A percentile compares a stretch with the other conserved stretches of the same genome.
Evolutionary conservation across 352 stramenopile species (phyloP).

Genomic region (Globisporangium lucens): DNA sequence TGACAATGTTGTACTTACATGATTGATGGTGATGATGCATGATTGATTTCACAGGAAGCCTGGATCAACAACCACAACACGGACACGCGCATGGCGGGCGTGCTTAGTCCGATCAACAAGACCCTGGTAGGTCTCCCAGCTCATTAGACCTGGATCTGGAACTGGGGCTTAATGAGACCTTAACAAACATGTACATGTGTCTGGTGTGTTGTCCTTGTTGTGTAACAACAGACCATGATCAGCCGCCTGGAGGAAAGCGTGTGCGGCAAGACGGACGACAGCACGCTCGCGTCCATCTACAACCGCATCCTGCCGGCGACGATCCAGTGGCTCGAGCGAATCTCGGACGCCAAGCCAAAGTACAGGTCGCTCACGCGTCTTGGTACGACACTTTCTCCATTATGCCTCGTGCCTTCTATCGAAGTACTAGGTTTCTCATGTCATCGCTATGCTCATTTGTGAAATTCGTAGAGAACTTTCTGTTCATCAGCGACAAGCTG

Average conservation of each 20-base stretch:
- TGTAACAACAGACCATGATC: conserved; percentile 41
- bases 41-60: conserved; percentile 28
- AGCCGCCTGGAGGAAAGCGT: conserved; percentile 59
- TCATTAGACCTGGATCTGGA: not conserved
- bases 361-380: conserved; percentile 59
- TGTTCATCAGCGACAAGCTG: conserved; percentile 59
- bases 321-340: conserved; percentile 70
- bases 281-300: conserved; percentile 60
- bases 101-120: conserved; percentile 63
- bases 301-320: conserved; percentile 56
- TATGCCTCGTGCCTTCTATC: too few relatives aligned
- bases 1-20: not conserved
- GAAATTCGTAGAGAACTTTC: conserved; percentile 50
- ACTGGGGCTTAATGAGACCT: not conserved
- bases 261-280: conserved; percentile 51
- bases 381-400: conserved; percentile 22
- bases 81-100: conserved; percentile 69
- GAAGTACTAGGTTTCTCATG: too few relatives aligned
- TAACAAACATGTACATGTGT: not conserved
- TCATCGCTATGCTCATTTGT: not conserved
- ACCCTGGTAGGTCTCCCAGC: conserved; percentile 35
- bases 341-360: conserved; percentile 62
- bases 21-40: too few relatives aligned
- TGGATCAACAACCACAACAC: conserved; percentile 68
- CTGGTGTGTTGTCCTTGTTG: not conserved